phyloP scores from a whole-genome alignment of 176 grass and related monocot genomes.

The Eleusine coracana region DNA sequence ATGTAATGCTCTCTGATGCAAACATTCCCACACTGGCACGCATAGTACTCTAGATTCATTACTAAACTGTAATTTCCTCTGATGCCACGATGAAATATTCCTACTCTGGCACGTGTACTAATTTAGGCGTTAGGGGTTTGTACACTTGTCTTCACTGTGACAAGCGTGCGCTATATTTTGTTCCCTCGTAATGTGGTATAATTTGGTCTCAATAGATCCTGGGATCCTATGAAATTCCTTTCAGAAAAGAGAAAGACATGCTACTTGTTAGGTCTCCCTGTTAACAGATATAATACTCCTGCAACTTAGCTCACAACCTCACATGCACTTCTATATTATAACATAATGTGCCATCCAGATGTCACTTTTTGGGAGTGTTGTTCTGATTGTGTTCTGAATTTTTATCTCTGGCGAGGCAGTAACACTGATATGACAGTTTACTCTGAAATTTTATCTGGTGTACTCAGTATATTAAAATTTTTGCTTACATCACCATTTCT shows the following conservation, averaged over 20 bases:
- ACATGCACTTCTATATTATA: not conserved
- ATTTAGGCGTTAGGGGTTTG: not conserved
- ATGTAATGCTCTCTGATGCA: not conserved
- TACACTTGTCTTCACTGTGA: not conserved
- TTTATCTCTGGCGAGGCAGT: not conserved
- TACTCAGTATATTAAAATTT: too few relatives aligned
- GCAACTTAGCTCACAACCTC: too few relatives aligned
- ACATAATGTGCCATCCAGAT: not conserved
- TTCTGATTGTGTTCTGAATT: not conserved
- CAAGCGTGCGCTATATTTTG: not conserved
- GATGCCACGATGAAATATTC: not conserved
- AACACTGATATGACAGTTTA: not conserved
- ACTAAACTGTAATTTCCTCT: not conserved
- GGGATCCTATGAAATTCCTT: conserved; percentile 21
- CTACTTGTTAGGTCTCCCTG: not conserved
- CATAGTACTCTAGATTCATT: not conserved
- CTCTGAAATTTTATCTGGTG: not conserved
- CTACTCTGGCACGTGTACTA: not conserved
- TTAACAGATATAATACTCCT: not conserved
- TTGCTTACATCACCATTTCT: not conserved
- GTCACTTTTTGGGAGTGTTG: not conserved
- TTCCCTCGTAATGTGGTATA: not conserved
- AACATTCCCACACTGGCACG: not conserved
- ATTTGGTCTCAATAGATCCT: not conserved
- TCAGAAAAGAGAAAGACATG: not conserved